These are phyloP conservation scores for Aspergillus fumigatiaffinis DNA, from an alignment of 2,329 filamentous ascomycete genomes.

Conservation along the genomic window DNA sequence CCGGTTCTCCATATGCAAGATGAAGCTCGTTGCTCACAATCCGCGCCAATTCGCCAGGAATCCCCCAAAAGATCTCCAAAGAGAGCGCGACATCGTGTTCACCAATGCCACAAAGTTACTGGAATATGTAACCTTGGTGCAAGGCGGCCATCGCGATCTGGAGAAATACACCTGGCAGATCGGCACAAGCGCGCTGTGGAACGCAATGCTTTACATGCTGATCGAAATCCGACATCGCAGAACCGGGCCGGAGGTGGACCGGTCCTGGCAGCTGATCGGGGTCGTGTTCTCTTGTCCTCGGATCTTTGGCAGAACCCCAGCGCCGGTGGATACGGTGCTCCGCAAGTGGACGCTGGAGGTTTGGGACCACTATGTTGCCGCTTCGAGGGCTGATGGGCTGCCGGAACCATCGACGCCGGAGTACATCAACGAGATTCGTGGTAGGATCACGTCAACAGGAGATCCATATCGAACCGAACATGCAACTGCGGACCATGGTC, in stretches of 20 bases:
- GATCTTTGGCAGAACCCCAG: slow-evolving; percentile 2
- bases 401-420: background rate
- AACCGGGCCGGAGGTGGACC: slow-evolving; percentile 25
- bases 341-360: slow-evolving; percentile 26
- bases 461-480: too few relatives aligned
- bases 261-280: slow-evolving; percentile 13
- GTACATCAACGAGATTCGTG: too few relatives aligned
- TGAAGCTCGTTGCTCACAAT: background rate
- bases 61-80: background rate
- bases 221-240: slow-evolving; percentile 24
- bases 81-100: background rate
- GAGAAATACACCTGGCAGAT: slow-evolving; percentile 26
- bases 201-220: slow-evolving; percentile 28
- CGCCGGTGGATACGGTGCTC: slow-evolving; percentile 22
- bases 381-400: slow-evolving; percentile 17
- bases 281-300: too few relatives aligned
- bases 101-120: background rate
- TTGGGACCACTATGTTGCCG: slow-evolving; percentile 21
- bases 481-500: too few relatives aligned
- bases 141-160: background rate
- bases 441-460: too few relatives aligned
- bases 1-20: slow-evolving; percentile 50
- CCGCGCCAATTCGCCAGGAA: background rate
- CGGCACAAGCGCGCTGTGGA: slow-evolving; percentile 28
- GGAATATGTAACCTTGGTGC: background rate